Base-by-base conservation (phyloP, 768 basidiomycete species). In the Boletus eberwhitei region DNA sequence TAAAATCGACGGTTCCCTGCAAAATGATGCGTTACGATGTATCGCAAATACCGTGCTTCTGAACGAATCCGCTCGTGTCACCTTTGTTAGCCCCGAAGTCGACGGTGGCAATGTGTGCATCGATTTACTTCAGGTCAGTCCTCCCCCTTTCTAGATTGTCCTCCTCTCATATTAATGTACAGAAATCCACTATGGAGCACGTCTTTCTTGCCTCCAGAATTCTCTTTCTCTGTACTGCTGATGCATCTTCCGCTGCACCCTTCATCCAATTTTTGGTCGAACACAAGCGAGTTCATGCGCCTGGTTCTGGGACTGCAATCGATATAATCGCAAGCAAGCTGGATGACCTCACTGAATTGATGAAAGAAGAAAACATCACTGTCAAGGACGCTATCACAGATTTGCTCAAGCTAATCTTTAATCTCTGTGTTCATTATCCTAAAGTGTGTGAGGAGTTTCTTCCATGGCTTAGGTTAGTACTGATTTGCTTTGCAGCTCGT, bases 381-480 rank as follows among this genome's bases (percentile, higher is more conserved):
- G 19, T 83, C 31, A 79, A 78, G 60, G 89, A 91, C 52, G 91
- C 93, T 3, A 79, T 88, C 74, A 79, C 81, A 4, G 94, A 98
- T 69, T 66, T 93, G 24, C 78, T 98, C 52, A 98, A 98, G 66
- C 77, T 93, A 44, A 75, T 81, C 3, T 94, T 91, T 71, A 94
- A 96, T 67, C 67, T 96, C 31, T 75, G 92, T 48, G 68, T 84
- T 39, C 87, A 89, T 65, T 93, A 91, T 70, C 91, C 91, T 5
- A 90, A 86, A 76, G 88, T 88, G 6, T 36, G 58, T 50, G 0
- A 8, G 3, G 5, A 31, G 41, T 45, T 31, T n/a, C n/a, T n/a
- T n/a, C 14, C 26, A 32, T 52, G 36, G 0, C 2, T 48, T 21
- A 13, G 13, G 4, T 22, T 39, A 0, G n/a, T 51, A 42, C 38